A percentile compares a stretch with the other conserved stretches of the same genome.
Conservation (phyloP, 257 asterid species). For the Plantago ovata region DNA sequence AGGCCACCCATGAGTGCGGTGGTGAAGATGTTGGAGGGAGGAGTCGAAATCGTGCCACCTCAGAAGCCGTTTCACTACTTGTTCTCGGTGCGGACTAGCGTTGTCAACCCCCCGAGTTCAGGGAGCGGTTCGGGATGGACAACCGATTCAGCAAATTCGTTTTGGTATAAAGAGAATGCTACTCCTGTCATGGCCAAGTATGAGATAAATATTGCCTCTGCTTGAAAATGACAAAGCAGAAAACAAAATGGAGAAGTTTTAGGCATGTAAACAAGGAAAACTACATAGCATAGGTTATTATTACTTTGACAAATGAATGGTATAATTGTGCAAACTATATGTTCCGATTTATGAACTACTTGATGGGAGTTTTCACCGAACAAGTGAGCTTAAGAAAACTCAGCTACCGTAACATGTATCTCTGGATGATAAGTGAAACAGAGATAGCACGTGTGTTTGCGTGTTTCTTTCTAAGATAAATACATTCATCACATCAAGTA, state of each 20-base stretch:
- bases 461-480: too few species aligned
- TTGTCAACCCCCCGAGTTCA: slow-evolving; percentile 21
- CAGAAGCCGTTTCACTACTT: slow-evolving; percentile 36
- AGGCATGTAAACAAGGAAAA: too few species aligned
- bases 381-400: too few species aligned
- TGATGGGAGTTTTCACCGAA: too few species aligned
- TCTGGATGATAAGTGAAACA: too few species aligned
- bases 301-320: too few species aligned
- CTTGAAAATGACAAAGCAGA: neutral
- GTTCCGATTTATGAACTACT: too few species aligned
- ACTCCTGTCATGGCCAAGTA: slow-evolving; percentile 36
- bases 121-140: slow-evolving; percentile 20
- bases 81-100: slow-evolving; percentile 22
- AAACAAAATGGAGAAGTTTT: neutral
- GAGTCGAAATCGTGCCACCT: slow-evolving; percentile 34
- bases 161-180: slow-evolving; percentile 38
- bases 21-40: slow-evolving; percentile 44
- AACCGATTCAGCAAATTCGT: slow-evolving; percentile 23
- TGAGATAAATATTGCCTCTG: slow-evolving; percentile 27
- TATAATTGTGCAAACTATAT: too few species aligned
- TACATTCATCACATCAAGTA: too few species aligned
- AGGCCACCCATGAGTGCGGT: slow-evolving; percentile 29
- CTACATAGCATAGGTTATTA: too few species aligned
- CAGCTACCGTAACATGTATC: too few species aligned
- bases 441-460: too few species aligned